A percentile compares a stretch with the other conserved stretches of the same genome.
Evolutionary conservation across 2,329 filamentous ascomycete genomes (phyloP).

Genomic region (Chaetomium globosum): DNA sequence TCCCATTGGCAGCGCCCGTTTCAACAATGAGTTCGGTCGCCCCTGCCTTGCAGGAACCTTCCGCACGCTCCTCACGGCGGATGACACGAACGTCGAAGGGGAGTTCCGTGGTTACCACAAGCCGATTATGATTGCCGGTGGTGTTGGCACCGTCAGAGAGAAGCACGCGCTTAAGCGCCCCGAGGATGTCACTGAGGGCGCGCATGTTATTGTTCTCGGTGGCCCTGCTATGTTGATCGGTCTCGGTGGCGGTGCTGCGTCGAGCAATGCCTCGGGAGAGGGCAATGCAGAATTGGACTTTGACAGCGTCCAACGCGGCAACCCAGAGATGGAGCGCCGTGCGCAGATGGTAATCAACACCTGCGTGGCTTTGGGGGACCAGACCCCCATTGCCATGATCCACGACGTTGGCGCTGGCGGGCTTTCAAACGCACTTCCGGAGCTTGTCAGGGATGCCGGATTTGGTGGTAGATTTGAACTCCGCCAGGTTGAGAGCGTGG

Average conservation of each 20-base stretch:
- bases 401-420: slow-evolving; percentile 97
- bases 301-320: slow-evolving; percentile 93
- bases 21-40: slow-evolving; percentile 97
- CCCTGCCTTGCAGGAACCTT: slow-evolving; percentile 89
- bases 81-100: slow-evolving; percentile 43
- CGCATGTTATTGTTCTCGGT: slow-evolving; percentile 87
- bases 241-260: slow-evolving; percentile 91
- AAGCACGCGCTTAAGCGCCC: slow-evolving; percentile 87
- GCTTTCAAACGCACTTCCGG: slow-evolving; percentile 72
- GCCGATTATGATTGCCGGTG: slow-evolving; percentile 97
- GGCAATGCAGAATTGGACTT: slow-evolving; percentile 92
- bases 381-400: slow-evolving; percentile 93
- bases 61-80: slow-evolving; percentile 76
- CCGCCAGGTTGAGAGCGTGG: slow-evolving; percentile 88
- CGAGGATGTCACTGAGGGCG: slow-evolving; percentile 78
- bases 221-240: slow-evolving; percentile 98
- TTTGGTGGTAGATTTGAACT: slow-evolving; percentile 91
- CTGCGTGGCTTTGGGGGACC: slow-evolving; percentile 78
- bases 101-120: slow-evolving; percentile 94
- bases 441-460: slow-evolving; percentile 88
- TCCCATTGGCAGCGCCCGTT: slow-evolving; percentile 89
- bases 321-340: slow-evolving; percentile 91
- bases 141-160: slow-evolving; percentile 87
- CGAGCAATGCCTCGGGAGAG: slow-evolving; percentile 84
- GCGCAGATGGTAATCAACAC: slow-evolving; percentile 98